phyloP scores from a whole-genome alignment of 2,329 filamentous ascomycete species.

The Nothopassalora personata region DNA sequence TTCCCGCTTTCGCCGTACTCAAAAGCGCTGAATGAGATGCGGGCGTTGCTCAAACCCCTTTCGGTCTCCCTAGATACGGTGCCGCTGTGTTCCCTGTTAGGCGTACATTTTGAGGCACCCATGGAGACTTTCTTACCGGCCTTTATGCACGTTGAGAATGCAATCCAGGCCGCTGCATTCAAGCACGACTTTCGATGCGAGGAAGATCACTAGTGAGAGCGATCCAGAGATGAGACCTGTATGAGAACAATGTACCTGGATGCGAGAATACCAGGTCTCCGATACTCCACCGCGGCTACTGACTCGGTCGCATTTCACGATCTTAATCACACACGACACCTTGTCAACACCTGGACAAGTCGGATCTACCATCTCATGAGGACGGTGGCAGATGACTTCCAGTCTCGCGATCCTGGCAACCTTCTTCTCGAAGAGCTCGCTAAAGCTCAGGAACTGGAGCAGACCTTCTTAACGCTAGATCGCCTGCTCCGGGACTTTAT shows the following conservation, averaged over 20 bases:
- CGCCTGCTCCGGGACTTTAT: constrained; percentile 27
- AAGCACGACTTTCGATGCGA: constrained; percentile 16
- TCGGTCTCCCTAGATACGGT: constrained; percentile 24
- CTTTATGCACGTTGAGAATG: constrained; percentile 30
- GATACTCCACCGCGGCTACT: constrained; percentile 24
- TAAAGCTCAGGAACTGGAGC: constrained; percentile 24
- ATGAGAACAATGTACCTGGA: constrained; percentile 27
- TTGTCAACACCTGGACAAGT: constrained; percentile 27
- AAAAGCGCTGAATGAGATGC: constrained; percentile 29
- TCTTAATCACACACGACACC: constrained; percentile 27
- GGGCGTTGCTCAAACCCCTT: constrained; percentile 21
- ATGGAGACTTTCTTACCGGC: constrained; percentile 30
- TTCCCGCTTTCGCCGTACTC: constrained; percentile 30
- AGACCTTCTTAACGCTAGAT: constrained; percentile 25
- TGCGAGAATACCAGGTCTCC: constrained; percentile 26
- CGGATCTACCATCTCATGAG: constrained; percentile 29
- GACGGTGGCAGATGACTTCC: constrained; percentile 25
- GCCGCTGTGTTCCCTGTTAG: constrained; percentile 29
- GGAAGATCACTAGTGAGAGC: constrained; percentile 26
- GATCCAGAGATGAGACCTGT: constrained; percentile 30
- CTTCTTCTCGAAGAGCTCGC: constrained; percentile 27
- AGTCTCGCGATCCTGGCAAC: constrained; percentile 21
- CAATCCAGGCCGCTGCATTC: constrained; percentile 28
- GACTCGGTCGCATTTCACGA: constrained; percentile 26
- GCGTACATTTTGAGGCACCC: constrained; percentile 32